Conservation (phyloP, 169 alveolate species). For the Plasmodium sp. region DNA sequence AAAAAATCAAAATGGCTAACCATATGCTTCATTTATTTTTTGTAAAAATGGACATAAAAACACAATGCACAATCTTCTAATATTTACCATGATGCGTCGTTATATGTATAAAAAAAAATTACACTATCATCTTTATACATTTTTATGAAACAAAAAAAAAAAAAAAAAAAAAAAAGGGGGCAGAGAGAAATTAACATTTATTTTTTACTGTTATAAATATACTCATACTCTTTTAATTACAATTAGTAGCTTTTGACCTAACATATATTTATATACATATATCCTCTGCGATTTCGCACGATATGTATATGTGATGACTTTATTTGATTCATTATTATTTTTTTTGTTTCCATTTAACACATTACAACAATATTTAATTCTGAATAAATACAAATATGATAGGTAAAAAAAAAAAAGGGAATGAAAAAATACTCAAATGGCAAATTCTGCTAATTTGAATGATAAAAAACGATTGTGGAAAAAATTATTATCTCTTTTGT, state of each 20-base stretch:
- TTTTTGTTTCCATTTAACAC: not conserved
- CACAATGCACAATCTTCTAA: not conserved
- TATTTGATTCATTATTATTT: not conserved
- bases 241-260: not conserved
- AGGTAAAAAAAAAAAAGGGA: not conserved
- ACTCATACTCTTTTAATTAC: not conserved
- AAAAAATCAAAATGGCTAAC: not conserved
- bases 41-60: not conserved
- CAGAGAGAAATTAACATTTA: not conserved
- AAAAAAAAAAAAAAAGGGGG: not conserved
- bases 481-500: not conserved
- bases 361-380: not conserved
- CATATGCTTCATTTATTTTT: not conserved
- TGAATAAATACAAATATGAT: not conserved
- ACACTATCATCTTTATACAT: not conserved
- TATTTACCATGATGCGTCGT: not conserved
- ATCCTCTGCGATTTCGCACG: not conserved
- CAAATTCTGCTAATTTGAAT: not conserved
- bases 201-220: not conserved
- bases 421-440: not conserved
- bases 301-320: not conserved
- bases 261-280: not conserved
- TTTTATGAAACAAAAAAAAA: not conserved
- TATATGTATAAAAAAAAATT: not conserved
- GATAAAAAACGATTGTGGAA: not conserved